Percentiles rank a stretch among this genome's conserved stretches.
Conservation (phyloP, 108 stramenopile genomes). For the Cyclostephanos invisitatus region DNA sequence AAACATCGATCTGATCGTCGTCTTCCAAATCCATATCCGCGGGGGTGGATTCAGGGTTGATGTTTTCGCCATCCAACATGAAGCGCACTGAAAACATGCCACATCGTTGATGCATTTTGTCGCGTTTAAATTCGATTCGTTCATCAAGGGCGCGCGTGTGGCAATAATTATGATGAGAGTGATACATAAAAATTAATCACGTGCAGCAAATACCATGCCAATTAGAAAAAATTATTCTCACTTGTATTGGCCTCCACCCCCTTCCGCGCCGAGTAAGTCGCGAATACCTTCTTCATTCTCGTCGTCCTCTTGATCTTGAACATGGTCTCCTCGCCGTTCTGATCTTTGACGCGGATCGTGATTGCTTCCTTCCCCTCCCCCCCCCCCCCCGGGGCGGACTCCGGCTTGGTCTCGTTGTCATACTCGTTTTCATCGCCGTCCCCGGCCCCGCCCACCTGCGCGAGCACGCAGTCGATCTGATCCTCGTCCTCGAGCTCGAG, state of each 20-base stretch:
- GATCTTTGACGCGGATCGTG: conserved; percentile 54
- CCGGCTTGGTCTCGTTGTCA: conserved; percentile 10
- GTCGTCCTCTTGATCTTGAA: conserved; percentile 85
- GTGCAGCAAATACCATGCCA: background rate
- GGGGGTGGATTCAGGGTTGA: conserved; percentile 58
- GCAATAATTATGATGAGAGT: background rate
- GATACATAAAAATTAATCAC: background rate
- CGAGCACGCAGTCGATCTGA: conserved; percentile 81
- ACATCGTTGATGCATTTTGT: conserved; percentile 1
- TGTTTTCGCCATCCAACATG: conserved; percentile 76
- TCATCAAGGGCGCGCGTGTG: background rate
- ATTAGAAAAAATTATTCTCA: background rate
- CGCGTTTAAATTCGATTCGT: background rate
- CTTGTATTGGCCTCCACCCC: conserved; percentile 48
- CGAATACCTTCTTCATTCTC: conserved; percentile 77
- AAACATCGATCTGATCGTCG: conserved; percentile 85
- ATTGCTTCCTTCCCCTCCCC: conserved; percentile 30
- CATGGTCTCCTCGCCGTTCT: conserved; percentile 76
- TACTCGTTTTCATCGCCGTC: background rate
- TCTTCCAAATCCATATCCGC: conserved; percentile 76
- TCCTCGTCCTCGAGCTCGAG: conserved; percentile 86
- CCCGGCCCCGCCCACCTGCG: conserved; percentile 40
- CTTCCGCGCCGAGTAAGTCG: conserved; percentile 70
- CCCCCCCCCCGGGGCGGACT: background rate
- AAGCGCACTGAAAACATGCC: conserved; percentile 57